Conservation (phyloP, 805 yeast genomes). For the Myxozyma lipomycoides region DNA sequence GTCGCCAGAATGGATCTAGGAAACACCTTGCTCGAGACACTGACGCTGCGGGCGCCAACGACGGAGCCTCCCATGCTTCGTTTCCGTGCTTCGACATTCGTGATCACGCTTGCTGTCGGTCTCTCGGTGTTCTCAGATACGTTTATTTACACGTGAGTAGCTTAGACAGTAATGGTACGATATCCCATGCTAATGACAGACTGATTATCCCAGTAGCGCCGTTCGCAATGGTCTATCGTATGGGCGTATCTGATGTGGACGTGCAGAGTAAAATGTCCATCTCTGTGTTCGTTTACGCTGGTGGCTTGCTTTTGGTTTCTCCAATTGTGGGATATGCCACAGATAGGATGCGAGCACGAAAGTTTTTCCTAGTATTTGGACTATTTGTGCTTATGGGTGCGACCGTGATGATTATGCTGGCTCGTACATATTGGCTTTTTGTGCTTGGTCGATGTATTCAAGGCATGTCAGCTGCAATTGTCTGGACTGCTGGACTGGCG, state of each 20-base stretch:
- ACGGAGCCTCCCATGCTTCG: too few species aligned
- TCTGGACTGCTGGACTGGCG: conserved; percentile 37
- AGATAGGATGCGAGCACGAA: conserved; percentile 29
- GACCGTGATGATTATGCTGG: conserved; percentile 31
- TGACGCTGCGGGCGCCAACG: too few species aligned
- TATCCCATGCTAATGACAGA: too few species aligned
- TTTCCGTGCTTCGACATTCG: too few species aligned
- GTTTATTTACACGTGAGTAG: too few species aligned
- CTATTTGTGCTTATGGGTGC: conserved; percentile 32
- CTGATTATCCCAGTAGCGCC: conserved; percentile 38
- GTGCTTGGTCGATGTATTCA: conserved; percentile 34
- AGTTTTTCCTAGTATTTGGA: conserved; percentile 32
- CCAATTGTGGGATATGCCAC: conserved; percentile 32
- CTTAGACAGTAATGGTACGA: too few species aligned
- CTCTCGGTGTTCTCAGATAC: too few species aligned
- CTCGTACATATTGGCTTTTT: conserved; percentile 26
- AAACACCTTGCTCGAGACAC: too few species aligned
- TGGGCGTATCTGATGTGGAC: conserved; percentile 30
- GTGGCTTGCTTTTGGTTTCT: conserved; percentile 33
- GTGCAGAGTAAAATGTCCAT: conserved; percentile 34
- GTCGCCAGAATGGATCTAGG: too few species aligned
- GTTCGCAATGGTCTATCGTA: conserved; percentile 32
- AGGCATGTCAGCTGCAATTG: conserved; percentile 34
- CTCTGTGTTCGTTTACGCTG: conserved; percentile 36
- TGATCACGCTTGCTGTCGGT: too few species aligned